phyloP scores from a whole-genome alignment of 2,329 filamentous ascomycete species.

The Tolypocladium tundrense region DNA sequence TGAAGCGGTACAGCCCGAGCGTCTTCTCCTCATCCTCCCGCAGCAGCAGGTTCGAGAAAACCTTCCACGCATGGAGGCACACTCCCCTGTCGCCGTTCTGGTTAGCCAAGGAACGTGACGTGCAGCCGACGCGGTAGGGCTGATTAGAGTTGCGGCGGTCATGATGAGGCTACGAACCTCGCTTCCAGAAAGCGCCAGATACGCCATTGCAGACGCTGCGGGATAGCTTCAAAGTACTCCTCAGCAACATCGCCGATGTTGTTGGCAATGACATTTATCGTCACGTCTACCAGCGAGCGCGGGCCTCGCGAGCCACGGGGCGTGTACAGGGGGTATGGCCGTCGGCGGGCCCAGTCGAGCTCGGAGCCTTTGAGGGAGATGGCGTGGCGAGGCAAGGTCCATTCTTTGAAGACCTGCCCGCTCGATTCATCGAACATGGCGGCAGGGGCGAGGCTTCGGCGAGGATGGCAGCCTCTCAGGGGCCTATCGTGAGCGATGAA shows the following conservation, averaged over 20 bases:
- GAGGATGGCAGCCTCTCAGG: not conserved
- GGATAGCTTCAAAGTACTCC: conserved; percentile 23
- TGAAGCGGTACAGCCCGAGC: conserved; percentile 26
- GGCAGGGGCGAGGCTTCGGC: not conserved
- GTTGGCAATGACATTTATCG: conserved; percentile 24
- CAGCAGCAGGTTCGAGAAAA: conserved; percentile 24
- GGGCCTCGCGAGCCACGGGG: conserved; percentile 19
- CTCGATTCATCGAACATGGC: conserved; percentile 22
- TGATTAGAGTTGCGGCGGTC: not conserved
- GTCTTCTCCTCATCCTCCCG: conserved; percentile 21
- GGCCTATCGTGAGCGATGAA: not conserved
- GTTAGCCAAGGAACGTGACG: not conserved
- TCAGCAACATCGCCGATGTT: conserved; percentile 24
- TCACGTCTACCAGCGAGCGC: conserved; percentile 27
- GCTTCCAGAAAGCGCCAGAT: conserved; percentile 30
- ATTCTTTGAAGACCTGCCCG: conserved; percentile 28
- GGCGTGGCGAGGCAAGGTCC: conserved; percentile 18
- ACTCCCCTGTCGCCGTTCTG: conserved; percentile 17
- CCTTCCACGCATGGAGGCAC: conserved; percentile 29
- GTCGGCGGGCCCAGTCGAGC: conserved; percentile 25
- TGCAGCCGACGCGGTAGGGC: not conserved
- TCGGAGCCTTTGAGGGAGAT: conserved; percentile 11
- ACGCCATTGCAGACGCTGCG: conserved; percentile 21
- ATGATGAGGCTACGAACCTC: conserved; percentile 20
- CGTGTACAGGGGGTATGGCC: conserved; percentile 16